Evolutionary conservation across 139 green algal genomes (phyloP).

Genomic region (Chlamydomonas sp.): DNA sequence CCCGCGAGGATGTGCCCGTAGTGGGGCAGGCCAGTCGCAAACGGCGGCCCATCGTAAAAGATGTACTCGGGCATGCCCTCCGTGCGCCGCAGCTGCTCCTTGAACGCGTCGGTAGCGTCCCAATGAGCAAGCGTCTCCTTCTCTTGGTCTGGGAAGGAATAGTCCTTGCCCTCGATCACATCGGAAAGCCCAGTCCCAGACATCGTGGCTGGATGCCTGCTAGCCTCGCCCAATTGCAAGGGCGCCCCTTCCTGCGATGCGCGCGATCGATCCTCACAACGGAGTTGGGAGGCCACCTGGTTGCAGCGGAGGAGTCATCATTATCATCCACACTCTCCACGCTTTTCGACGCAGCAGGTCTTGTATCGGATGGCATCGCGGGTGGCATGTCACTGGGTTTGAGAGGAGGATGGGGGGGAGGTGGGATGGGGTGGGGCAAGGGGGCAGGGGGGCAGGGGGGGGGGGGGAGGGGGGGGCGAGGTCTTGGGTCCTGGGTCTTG

Average conservation of each 20-base stretch:
- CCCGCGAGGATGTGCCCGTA: slow-evolving; percentile 98
- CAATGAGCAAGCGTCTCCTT: slow-evolving; percentile 76
- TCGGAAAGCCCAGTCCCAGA: too few relatives aligned
- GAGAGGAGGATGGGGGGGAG: too few relatives aligned
- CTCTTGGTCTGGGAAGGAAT: slow-evolving; percentile 83
- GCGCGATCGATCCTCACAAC: neutral
- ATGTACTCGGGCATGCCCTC: slow-evolving; percentile 90
- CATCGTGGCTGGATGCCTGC: slow-evolving; percentile 34
- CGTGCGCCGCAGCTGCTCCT: slow-evolving; percentile 76
- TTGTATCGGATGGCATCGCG: too few relatives aligned
- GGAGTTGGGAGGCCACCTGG: too few relatives aligned
- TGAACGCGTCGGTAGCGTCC: slow-evolving; percentile 73
- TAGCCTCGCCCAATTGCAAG: neutral
- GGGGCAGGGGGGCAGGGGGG: too few relatives aligned
- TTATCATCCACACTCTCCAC: too few relatives aligned
- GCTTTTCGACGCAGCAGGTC: too few relatives aligned
- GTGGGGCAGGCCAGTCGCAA: slow-evolving; percentile 96
- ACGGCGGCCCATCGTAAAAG: slow-evolving; percentile 98
- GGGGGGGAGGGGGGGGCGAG: too few relatives aligned
- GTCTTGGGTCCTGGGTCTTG: too few relatives aligned
- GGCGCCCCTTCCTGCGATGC: neutral
- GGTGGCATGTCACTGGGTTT: too few relatives aligned
- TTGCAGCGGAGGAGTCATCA: too few relatives aligned
- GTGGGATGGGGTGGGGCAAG: too few relatives aligned
- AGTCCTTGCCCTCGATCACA: slow-evolving; percentile 70